These are phyloP conservation scores for Curvularia sp. DNA, from an alignment of 2,329 filamentous ascomycete species.

Conservation along the genomic window DNA sequence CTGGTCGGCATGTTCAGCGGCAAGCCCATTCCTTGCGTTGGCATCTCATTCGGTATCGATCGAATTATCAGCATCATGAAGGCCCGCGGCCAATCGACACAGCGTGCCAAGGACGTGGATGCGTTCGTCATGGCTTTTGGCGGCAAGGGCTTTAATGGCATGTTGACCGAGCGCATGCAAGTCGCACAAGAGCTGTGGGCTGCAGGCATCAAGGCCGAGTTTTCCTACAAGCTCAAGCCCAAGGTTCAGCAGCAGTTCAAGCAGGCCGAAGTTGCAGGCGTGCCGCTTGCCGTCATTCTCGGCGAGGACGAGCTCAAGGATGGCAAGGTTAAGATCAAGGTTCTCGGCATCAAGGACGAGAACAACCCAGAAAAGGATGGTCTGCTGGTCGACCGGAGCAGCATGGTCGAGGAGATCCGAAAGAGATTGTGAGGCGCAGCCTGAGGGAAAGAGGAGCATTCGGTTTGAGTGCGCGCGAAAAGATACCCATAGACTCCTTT, in stretches of 20 bases:
- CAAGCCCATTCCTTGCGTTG: conserved; percentile 89
- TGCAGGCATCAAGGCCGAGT: conserved; percentile 90
- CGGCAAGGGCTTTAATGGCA: conserved; percentile 80
- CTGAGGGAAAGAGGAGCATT: conserved; percentile 3
- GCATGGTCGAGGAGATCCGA: conserved; percentile 70
- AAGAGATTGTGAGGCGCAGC: conserved; percentile 52
- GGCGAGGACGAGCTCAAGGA: conserved; percentile 86
- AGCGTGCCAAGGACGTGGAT: conserved; percentile 78
- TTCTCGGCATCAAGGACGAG: conserved; percentile 73
- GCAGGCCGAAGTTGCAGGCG: conserved; percentile 77
- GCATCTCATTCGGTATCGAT: conserved; percentile 93
- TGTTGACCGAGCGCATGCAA: conserved; percentile 83
- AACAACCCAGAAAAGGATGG: conserved; percentile 92
- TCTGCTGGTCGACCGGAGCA: conserved; percentile 70
- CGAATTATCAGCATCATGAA: conserved; percentile 94
- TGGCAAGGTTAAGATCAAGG: conserved; percentile 88
- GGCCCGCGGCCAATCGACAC: conserved; percentile 69
- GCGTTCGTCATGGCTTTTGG: conserved; percentile 96
- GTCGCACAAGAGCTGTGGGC: conserved; percentile 81
- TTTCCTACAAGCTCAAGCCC: conserved; percentile 87
- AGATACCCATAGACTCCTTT: conserved; percentile 24
- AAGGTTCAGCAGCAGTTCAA: conserved; percentile 92
- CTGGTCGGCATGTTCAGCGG: conserved; percentile 92
- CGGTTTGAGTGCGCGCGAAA: conserved; percentile 3
- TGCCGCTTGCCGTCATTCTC: conserved; percentile 87